Percentiles rank a stretch among this genome's conserved stretches.
Conservation (phyloP, 1,284 basidiomycete species). For the Agroathelia rolfsii region DNA sequence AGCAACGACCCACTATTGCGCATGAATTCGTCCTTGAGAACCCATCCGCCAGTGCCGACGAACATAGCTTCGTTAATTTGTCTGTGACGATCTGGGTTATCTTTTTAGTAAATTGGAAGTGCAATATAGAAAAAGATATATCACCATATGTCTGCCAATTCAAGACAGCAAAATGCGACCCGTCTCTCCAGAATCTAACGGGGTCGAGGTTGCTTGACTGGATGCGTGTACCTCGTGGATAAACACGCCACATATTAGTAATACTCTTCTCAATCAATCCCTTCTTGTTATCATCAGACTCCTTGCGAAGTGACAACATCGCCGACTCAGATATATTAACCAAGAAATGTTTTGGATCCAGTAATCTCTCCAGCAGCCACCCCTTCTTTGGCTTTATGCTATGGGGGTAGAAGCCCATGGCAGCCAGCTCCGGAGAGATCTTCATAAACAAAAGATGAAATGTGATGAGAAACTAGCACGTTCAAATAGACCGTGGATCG, state of each 20-base stretch:
- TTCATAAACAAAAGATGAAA: too few relatives aligned
- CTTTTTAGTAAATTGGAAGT: too few relatives aligned
- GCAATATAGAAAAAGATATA: too few relatives aligned
- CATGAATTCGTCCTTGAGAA: conserved; percentile 34
- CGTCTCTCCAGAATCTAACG: conserved; percentile 44
- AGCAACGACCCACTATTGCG: conserved; percentile 11
- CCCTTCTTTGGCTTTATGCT: conserved; percentile 46
- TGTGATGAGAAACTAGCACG: too few relatives aligned
- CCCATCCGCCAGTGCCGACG: conserved; percentile 46
- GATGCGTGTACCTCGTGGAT: conserved; percentile 49
- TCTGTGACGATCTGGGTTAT: conserved; percentile 36
- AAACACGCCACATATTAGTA: conserved; percentile 43
- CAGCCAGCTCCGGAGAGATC: conserved; percentile 39
- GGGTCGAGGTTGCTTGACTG: conserved; percentile 44
- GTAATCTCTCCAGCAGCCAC: conserved; percentile 36
- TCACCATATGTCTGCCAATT: conserved; percentile 60
- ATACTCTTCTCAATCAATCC: conserved; percentile 34
- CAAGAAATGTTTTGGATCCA: conserved; percentile 35
- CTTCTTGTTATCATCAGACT: conserved; percentile 17
- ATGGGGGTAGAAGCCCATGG: conserved; percentile 43
- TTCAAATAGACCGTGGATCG: too few relatives aligned
- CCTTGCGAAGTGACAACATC: conserved; percentile 30
- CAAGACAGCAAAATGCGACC: conserved; percentile 51
- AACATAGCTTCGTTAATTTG: conserved; percentile 60
- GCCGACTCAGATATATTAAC: conserved; percentile 54